Evolutionary conservation across 176 grass and related monocot species (phyloP).

Genomic region (Eleusine coracana): DNA sequence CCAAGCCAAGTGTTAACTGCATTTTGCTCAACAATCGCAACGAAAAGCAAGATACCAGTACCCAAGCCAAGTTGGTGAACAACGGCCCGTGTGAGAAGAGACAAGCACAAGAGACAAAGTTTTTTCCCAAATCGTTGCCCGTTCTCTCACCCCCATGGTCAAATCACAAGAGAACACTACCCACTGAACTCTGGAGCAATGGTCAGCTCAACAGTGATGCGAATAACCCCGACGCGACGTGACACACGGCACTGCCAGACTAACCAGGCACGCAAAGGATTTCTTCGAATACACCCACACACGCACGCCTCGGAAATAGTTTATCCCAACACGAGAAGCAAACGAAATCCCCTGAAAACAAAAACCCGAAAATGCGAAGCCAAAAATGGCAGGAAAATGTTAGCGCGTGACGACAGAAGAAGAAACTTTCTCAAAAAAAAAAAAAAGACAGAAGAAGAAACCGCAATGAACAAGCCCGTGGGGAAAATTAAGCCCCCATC

Average conservation of each 20-base stretch:
- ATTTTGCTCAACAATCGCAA: background rate
- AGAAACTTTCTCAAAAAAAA: background rate
- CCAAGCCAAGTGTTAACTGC: background rate
- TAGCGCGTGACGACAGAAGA: background rate
- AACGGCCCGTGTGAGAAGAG: background rate
- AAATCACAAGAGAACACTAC: slow-evolving; percentile 2
- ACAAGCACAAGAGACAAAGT: slow-evolving; percentile 36
- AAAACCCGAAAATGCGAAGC: background rate
- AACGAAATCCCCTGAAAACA: slow-evolving; percentile 12
- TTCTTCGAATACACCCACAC: slow-evolving; percentile 1
- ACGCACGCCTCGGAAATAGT: background rate
- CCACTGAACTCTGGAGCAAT: background rate
- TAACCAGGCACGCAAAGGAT: slow-evolving; percentile 18
- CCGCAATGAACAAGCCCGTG: background rate
- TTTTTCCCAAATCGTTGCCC: background rate
- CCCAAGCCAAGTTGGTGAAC: no score
- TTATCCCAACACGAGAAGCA: background rate
- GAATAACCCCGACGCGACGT: background rate
- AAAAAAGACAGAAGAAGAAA: background rate
- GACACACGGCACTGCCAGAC: background rate
- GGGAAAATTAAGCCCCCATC: background rate
- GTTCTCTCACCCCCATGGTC: background rate
- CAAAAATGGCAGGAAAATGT: background rate
- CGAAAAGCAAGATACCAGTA: no score
- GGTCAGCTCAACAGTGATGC: background rate